phyloP scores from a whole-genome alignment of 257 asterid genomes.

The Henckelia pumila region DNA sequence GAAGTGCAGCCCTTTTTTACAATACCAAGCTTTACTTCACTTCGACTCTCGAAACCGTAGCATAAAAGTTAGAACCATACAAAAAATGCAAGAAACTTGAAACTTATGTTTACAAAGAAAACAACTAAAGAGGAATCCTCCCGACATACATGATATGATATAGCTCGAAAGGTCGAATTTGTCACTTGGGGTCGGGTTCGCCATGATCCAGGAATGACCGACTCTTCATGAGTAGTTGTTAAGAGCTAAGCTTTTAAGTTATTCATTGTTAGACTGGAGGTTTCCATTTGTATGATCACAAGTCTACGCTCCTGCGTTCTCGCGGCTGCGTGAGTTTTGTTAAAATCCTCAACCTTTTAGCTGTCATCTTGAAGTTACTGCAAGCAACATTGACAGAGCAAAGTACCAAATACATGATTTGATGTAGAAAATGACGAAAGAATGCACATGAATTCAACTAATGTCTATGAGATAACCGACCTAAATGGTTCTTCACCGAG shows the following conservation, averaged over 20 bases:
- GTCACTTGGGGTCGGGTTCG: neutral
- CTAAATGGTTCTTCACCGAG: conserved; percentile 67
- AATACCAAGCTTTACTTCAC: neutral
- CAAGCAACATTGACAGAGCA: conserved; percentile 30
- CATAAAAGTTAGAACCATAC: neutral
- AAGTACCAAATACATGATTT: neutral
- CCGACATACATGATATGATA: neutral
- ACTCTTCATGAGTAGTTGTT: conserved; percentile 10
- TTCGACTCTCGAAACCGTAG: neutral
- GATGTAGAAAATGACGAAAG: neutral
- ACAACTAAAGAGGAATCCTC: neutral
- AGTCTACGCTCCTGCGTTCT: conserved; percentile 42
- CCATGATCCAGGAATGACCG: neutral
- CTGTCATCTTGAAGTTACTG: conserved; percentile 58
- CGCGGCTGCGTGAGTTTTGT: conserved; percentile 55
- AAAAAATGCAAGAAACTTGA: neutral
- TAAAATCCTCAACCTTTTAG: conserved; percentile 60
- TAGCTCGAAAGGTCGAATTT: neutral
- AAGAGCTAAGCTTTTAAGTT: conserved; percentile 29
- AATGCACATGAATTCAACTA: neutral
- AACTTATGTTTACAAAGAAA: neutral
- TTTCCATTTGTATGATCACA: conserved; percentile 27
- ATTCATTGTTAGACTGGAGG: conserved; percentile 23
- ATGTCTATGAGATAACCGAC: conserved; percentile 30
- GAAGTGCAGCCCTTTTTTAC: neutral